Base-by-base conservation (phyloP, 192 early-diverging fungal genomes). In the Coemansia sp. region DNA sequence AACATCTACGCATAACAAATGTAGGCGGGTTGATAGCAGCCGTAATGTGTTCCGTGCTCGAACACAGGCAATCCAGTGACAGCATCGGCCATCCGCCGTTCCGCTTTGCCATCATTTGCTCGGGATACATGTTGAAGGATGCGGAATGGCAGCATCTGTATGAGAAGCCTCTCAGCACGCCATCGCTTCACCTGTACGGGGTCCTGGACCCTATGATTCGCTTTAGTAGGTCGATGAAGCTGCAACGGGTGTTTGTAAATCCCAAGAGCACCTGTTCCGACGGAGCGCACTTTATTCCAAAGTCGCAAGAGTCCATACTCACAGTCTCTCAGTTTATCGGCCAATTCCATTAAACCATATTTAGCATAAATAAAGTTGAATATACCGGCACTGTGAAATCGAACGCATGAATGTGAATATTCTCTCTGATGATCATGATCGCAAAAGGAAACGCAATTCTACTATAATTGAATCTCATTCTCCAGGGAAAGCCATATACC, bases 11-110 rank as follows among this genome's bases (percentile, higher is more conserved):
- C n/a, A n/a, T n/a, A n/a, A n/a, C n/a, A n/a, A 20, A 19, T 62
- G 53, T 79, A 79, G 75, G 76, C 19, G 77, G 64, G n/a, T 27
- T 68, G 48, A 74, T 74, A 61, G 68, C 77, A 2, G 77, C 60
- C 1, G 47, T 74, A 13, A 50, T 80, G 68, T 70, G 68, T 48
- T 40, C 72, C 2, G 29, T 74, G 48, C 19, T 74, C 11, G 77
- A 80, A 41, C 55, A 58, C 14, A 60, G 64, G 13, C 47, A 25
- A 22, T 8, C 62, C 8, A 27, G 38, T 34, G 38, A 45, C 20
- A n/a, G 40, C 10, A 54, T 31, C 31, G 38, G 28, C 20, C 77
- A 80, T 20, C 55, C 55, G 55, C 36, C 55, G 13, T 59, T 80
- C 44, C 62, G 56, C 14, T 80, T 80, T 57, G 77, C 62, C 9